Percentiles rank a stretch among this genome's conserved stretches.
Conservation (phyloP, 306 rosid species). For the Malus fusca region DNA sequence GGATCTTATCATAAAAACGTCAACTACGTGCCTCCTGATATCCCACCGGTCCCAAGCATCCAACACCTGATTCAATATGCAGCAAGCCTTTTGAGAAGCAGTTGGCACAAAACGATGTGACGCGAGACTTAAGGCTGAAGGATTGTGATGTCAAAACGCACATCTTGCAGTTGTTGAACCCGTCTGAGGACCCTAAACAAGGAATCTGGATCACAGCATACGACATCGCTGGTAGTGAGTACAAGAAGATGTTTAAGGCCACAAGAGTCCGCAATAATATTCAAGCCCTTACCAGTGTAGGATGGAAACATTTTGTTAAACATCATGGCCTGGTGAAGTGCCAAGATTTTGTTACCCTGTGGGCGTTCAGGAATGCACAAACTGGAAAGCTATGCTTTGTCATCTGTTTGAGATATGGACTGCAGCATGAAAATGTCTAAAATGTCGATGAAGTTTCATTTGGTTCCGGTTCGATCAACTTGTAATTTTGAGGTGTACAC, state of each 20-base stretch:
- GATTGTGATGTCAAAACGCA: neutral
- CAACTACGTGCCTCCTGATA: neutral
- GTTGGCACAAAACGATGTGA: neutral
- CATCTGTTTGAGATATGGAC: neutral
- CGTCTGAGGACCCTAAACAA: neutral
- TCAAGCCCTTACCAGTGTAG: neutral
- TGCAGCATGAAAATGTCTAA: neutral
- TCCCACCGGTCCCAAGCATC: neutral
- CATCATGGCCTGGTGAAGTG: no score
- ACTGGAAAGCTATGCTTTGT: neutral
- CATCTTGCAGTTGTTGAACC: neutral
- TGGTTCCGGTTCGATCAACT: neutral
- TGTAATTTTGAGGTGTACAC: neutral
- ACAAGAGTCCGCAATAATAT: neutral
- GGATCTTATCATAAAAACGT: no score
- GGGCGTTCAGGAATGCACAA: neutral
- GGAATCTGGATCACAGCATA: neutral
- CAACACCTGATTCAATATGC: neutral
- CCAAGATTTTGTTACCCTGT: neutral
- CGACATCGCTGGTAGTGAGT: neutral
- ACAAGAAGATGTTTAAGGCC: neutral
- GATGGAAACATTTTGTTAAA: neutral
- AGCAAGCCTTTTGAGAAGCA: neutral
- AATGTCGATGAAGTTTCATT: neutral
- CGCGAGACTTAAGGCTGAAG: neutral